Conservation (phyloP, 495 filamentous ascomycete species). For the Neurospora hispaniola region DNA sequence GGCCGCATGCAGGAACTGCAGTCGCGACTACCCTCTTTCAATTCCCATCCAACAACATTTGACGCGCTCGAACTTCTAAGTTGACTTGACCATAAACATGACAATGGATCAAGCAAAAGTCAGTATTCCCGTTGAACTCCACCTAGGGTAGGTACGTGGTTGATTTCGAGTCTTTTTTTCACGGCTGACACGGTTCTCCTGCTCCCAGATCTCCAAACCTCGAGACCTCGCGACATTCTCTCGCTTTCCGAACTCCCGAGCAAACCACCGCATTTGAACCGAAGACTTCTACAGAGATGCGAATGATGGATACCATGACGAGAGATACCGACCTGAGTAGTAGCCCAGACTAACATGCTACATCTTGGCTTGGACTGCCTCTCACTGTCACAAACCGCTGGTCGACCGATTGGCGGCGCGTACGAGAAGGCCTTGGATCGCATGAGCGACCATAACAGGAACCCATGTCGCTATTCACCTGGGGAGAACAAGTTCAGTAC, state of each 20-base stretch:
- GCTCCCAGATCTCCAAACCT: neutral
- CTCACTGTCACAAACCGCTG: neutral
- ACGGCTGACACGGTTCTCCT: neutral
- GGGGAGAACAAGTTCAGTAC: neutral
- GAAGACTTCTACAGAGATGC: neutral
- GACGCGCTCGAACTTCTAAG: neutral
- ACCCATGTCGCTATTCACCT: neutral
- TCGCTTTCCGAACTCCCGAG: neutral
- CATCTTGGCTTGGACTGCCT: neutral
- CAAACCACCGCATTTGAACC: neutral
- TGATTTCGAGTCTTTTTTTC: neutral
- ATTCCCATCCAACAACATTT: neutral
- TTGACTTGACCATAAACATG: neutral
- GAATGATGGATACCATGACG: neutral
- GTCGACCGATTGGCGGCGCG: neutral
- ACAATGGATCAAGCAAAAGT: neutral
- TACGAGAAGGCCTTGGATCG: neutral
- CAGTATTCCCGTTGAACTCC: neutral
- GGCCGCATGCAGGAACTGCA: neutral
- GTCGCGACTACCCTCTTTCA: neutral
- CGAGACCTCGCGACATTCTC: neutral
- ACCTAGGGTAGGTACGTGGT: neutral
- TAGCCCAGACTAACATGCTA: neutral
- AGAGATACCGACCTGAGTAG: neutral
- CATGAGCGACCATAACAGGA: neutral